phyloP scores from a whole-genome alignment of 2,329 filamentous ascomycete genomes.

The Monilinia laxa region DNA sequence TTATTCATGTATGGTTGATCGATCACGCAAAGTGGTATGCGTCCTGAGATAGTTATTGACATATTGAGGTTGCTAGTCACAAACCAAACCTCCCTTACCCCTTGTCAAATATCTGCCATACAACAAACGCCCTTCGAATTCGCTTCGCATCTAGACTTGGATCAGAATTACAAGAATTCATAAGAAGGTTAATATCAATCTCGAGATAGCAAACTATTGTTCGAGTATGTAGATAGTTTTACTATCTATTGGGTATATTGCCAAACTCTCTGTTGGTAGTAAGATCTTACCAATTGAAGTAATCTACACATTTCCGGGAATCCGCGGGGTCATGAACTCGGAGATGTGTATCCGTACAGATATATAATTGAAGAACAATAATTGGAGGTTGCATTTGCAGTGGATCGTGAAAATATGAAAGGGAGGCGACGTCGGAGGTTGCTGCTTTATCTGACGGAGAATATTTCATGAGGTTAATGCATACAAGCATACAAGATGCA shows the following conservation, averaged over 20 bases:
- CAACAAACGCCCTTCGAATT: not conserved
- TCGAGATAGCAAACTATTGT: not conserved
- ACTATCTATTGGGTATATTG: not conserved
- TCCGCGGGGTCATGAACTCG: not conserved
- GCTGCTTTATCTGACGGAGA: not conserved
- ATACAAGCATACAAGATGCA: too few relatives aligned
- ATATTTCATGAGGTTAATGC: not conserved
- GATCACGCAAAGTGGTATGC: too few relatives aligned
- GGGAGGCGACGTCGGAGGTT: not conserved
- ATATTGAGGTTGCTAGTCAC: too few relatives aligned
- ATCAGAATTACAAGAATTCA: not conserved
- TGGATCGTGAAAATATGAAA: not conserved
- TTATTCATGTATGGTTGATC: not conserved
- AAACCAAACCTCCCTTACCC: too few relatives aligned
- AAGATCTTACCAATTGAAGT: not conserved
- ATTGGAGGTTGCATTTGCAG: not conserved
- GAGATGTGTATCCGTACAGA: not conserved
- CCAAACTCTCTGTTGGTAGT: not conserved
- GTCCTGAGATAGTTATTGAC: too few relatives aligned
- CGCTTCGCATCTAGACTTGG: not conserved
- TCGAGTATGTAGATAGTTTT: not conserved
- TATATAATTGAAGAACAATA: not conserved
- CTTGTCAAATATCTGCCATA: not conserved
- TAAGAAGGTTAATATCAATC: not conserved
- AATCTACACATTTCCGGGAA: conserved; percentile 6